These are phyloP conservation scores for Lepidium campestre DNA, from an alignment of 441 rosid genomes.

Conservation along the genomic window DNA sequence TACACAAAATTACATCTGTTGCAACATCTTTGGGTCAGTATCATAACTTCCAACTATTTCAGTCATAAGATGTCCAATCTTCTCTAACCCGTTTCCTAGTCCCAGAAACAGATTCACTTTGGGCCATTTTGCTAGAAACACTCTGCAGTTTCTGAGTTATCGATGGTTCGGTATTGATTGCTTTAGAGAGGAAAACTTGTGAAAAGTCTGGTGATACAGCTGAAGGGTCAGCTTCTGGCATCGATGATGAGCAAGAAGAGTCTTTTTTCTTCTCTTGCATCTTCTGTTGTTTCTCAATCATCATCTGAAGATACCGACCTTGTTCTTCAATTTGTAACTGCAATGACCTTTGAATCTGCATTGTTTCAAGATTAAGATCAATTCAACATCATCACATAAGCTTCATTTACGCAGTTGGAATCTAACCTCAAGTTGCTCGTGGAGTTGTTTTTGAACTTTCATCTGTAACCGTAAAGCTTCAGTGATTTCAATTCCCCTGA, in stretches of 20 bases:
- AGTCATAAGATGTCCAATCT: constrained; percentile 5
- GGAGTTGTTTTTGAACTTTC: constrained; percentile 90
- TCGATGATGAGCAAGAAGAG: constrained; percentile 4
- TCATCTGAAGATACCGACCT: constrained; percentile 36
- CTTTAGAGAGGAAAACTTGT: background rate
- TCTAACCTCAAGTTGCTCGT: constrained; percentile 90
- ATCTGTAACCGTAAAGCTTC: constrained; percentile 87
- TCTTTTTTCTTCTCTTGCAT: constrained; percentile 28
- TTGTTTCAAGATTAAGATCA: background rate
- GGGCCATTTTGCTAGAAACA: background rate
- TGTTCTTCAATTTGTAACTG: constrained; percentile 53
- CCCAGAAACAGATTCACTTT: background rate
- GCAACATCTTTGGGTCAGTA: background rate
- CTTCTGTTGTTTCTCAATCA: constrained; percentile 46
- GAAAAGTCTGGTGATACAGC: background rate
- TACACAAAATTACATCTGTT: background rate
- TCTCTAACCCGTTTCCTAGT: constrained; percentile 24
- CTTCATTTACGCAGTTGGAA: background rate
- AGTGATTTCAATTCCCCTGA: constrained; percentile 71
- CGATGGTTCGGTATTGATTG: background rate
- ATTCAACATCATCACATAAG: background rate
- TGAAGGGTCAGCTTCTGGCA: constrained; percentile 5
- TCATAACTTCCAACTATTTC: constrained; percentile 7
- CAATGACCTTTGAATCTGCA: constrained; percentile 37
- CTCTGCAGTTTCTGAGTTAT: background rate